Percentiles rank a stretch among this genome's conserved stretches.
These are phyloP conservation scores for Aspergillus quadricinctus DNA, from an alignment of 2,329 filamentous ascomycete species.

Conservation along the genomic window DNA sequence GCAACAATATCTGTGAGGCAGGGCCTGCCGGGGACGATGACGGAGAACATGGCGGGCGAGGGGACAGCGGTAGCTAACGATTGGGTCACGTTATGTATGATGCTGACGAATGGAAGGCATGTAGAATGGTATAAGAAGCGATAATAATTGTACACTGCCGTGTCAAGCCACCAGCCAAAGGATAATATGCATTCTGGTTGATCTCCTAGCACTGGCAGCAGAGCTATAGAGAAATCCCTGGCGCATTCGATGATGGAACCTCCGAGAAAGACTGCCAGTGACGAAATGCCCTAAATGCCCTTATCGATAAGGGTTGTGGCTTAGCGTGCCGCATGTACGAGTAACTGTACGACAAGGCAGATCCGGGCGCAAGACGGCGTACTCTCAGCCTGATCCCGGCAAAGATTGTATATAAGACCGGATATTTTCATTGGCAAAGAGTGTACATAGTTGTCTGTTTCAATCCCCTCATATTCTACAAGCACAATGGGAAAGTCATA, in stretches of 20 bases:
- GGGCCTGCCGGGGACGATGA: conserved; percentile 58
- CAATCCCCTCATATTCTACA: background rate
- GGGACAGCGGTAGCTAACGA: background rate
- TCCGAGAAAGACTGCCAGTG: conserved; percentile 20
- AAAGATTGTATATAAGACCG: background rate
- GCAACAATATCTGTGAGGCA: conserved; percentile 53
- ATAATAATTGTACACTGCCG: background rate
- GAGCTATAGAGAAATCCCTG: conserved; percentile 14
- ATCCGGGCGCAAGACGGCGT: background rate
- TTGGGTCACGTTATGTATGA: background rate
- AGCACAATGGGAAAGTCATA: conserved; percentile 41
- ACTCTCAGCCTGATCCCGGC: background rate
- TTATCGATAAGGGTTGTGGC: conserved; percentile 26
- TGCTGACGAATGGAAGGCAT: background rate
- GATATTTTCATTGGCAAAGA: background rate
- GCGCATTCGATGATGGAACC: conserved; percentile 21
- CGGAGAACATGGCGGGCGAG: conserved; percentile 51
- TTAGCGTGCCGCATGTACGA: background rate
- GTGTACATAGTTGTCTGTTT: background rate
- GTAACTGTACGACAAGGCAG: background rate
- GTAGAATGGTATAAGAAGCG: background rate
- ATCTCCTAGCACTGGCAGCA: background rate
- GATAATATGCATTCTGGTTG: background rate
- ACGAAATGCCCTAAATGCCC: conserved; percentile 29
- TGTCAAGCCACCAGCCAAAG: background rate